Base-by-base conservation (phyloP, 2,329 filamentous ascomycete genomes). In the Talaromyces sp. region DNA sequence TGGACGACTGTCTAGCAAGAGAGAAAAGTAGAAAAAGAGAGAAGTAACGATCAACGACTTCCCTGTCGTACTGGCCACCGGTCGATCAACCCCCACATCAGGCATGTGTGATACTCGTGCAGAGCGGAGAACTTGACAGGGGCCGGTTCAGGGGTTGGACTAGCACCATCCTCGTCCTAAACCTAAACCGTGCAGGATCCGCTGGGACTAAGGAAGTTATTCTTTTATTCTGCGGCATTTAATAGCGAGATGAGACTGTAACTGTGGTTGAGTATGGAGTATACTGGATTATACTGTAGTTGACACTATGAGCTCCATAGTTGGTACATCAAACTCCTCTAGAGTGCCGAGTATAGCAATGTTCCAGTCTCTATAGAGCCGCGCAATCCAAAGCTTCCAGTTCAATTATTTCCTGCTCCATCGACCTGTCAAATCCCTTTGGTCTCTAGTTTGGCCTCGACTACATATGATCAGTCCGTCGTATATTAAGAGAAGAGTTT, bases 81-180 rank as follows among this genome's bases (percentile, higher is more conserved):
- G 54, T 55, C 60, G 61, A 62, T 63, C 61, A 37, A 54, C 50
- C 59, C 59, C 61, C 59, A 61, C 57, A 62, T 59, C 45, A 48
- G 55, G 57, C 56, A 55, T 60, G 46, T 45, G 52, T 57, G 57
- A 54, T 58, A 54, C 55, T 60, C 50, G 55, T 57, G 55, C 47
- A 41, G 41, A 59, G 60, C 54, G 61, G 59, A 62, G 57, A 58
- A 56, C 33, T 39, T 62, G 57, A 60, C 58, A 62, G 52, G 57
- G 57, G 59, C 53, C 47, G 58, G 59, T 62, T 63, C 61, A 63
- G 61, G 61, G 61, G 61, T 62, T 61, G 54, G 40, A 53, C 49
- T 44, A 56, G n/a, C 51, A 43, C 40, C 4, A 42, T 39, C 35
- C 35, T 22, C 22, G 42, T 40, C 37, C 55, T 60, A 60, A 51